Base-by-base conservation (phyloP, 768 basidiomycete genomes). In the Saitozyma sp. region DNA sequence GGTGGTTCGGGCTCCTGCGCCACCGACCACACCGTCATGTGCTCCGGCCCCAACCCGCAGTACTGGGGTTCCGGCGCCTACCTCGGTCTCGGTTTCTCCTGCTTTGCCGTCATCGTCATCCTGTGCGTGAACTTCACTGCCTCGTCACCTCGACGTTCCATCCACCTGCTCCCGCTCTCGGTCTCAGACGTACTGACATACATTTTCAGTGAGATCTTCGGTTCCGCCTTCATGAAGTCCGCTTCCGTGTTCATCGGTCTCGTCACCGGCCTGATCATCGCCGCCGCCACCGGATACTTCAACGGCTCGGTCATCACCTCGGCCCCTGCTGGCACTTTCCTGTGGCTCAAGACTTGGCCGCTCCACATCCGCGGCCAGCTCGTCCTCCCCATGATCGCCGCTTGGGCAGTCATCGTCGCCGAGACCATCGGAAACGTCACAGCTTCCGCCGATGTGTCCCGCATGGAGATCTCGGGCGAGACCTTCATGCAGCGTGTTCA, bases 341-440 rank as follows among this genome's bases (percentile, higher is more conserved):
- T 68, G 50, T 68, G 66, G 66, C 37, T 56, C 13, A 42, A 64
- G 29, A 68, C 66, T 4, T 68, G 58, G 58, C 42, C 39, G 5
- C 56, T 68, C 8, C 50, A 51, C 11, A 53, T 68, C 17, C 54
- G 66, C 50, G 66, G 63, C 16, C 64, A 64, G 48, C 49, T 68
- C 19, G 57, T 68, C 19, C 42, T 68, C 20, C 66, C 66, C 8
- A 68, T 68, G 66, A 54, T 68, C n/a, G 66, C 66, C 8, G 66
- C 66, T 8, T 68, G 66, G 66, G 42, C 66, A 0, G 54, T 68
- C 42, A 68, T 68, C 51, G 63, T 68, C 8, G 66, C 66, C 10
- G 66, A 68, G 53, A 61, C 66, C 14, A 65, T 68, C 46, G 66
- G 63, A 41, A 68, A 68, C 45, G 59, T 68, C 38, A 68, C 66